phyloP scores from a whole-genome alignment of 257 asterid species.

The Ophiorrhiza pumila region DNA sequence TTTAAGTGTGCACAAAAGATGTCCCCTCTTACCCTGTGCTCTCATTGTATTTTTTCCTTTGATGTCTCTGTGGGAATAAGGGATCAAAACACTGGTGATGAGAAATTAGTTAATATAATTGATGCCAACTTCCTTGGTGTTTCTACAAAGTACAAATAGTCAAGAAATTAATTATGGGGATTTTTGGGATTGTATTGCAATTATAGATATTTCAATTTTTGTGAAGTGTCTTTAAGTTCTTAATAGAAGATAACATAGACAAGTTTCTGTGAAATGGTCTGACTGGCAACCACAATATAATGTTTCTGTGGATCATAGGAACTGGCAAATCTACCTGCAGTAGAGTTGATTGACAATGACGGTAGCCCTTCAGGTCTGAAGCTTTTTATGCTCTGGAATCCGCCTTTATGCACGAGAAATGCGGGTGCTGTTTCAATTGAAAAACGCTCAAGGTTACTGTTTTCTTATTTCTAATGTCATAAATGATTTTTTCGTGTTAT shows the following conservation, averaged over 20 bases:
- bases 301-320: slow-evolving; percentile 39
- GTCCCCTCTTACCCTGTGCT: neutral
- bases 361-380: slow-evolving; percentile 95
- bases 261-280: neutral
- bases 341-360: slow-evolving; percentile 77
- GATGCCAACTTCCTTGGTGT: neutral
- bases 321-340: slow-evolving; percentile 57
- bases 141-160: slow-evolving; percentile 1
- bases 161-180: neutral
- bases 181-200: neutral
- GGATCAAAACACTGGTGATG: neutral
- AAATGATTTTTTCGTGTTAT: slow-evolving; percentile 3
- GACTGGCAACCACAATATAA: neutral
- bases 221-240: neutral
- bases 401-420: slow-evolving; percentile 67
- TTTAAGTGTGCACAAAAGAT: neutral
- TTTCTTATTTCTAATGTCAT: slow-evolving; percentile 16
- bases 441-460: slow-evolving; percentile 70
- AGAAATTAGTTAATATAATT: neutral
- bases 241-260: neutral
- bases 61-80: neutral
- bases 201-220: too few relatives aligned
- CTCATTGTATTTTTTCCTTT: neutral
- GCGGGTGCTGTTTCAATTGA: slow-evolving; percentile 34
- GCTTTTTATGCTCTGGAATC: slow-evolving; percentile 91